Conservation (phyloP, 164 flowering plant genomes). For the Stephania yunnanensis region DNA sequence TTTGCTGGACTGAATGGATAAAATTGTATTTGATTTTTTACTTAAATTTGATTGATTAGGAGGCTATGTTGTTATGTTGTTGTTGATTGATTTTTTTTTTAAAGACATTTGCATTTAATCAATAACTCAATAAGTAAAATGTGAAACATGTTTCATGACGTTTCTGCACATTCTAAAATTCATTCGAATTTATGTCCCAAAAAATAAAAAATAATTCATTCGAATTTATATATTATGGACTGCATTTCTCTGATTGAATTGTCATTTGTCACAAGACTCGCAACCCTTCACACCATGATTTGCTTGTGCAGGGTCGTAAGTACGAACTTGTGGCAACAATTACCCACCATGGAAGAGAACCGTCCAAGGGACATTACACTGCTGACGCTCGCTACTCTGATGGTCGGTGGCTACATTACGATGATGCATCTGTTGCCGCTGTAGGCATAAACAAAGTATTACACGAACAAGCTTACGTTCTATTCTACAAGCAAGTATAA, state of each 20-base stretch:
- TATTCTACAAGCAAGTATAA: constrained; percentile 64
- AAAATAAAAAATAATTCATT: too few species aligned
- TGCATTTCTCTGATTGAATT: too few species aligned
- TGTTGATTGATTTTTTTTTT: too few species aligned
- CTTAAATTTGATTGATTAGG: too few species aligned
- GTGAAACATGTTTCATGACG: too few species aligned
- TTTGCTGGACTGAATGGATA: too few species aligned
- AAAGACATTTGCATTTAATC: too few species aligned
- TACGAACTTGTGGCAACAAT: constrained; percentile 88
- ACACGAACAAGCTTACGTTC: constrained; percentile 88
- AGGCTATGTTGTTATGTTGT: not conserved
- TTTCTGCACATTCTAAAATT: too few species aligned
- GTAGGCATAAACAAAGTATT: constrained; percentile 54
- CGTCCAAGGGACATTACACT: constrained; percentile 89
- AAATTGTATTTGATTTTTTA: too few species aligned
- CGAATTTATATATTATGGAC: too few species aligned
- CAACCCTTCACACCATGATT: not conserved
- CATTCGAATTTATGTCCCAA: too few species aligned
- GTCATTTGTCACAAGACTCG: not conserved
- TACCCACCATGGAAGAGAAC: constrained; percentile 89
- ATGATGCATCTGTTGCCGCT: constrained; percentile 70
- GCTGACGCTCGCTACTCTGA: constrained; percentile 60
- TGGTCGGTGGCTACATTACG: constrained; percentile 76
- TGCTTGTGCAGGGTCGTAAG: constrained; percentile 52
- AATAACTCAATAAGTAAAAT: too few species aligned